Percentiles rank a stretch among this genome's conserved stretches.
Evolutionary conservation across 352 stramenopile species (phyloP).

Genomic region (Phytopythium oedochilum): DNA sequence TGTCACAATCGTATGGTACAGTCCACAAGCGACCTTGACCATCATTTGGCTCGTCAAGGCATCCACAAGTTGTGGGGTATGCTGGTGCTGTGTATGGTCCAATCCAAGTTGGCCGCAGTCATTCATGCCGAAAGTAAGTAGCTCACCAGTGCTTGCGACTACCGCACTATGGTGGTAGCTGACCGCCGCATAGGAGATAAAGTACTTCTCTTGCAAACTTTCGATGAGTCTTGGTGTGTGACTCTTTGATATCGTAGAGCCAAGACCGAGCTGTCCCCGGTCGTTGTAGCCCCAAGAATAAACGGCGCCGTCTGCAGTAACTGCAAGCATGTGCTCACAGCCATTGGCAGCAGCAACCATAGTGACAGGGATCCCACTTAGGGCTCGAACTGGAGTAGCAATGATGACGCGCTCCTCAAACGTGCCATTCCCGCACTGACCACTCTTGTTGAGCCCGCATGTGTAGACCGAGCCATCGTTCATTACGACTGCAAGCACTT

Average conservation of each 20-base stretch:
- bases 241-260: slow-evolving; percentile 83
- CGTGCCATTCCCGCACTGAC: slow-evolving; percentile 82
- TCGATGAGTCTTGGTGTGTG: slow-evolving; percentile 82
- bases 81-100: slow-evolving; percentile 81
- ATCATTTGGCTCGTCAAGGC: slow-evolving; percentile 66
- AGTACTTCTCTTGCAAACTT: slow-evolving; percentile 78
- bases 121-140: slow-evolving; percentile 88
- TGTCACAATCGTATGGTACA: slow-evolving; percentile 76
- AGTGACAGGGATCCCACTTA: slow-evolving; percentile 57
- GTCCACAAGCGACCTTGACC: slow-evolving; percentile 63
- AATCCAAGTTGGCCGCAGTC: slow-evolving; percentile 82
- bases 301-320: slow-evolving; percentile 64
- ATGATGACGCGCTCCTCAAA: slow-evolving; percentile 85
- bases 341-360: slow-evolving; percentile 80
- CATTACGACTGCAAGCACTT: slow-evolving; percentile 82
- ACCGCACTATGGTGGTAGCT: slow-evolving; percentile 88
- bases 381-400: slow-evolving; percentile 60
- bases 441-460: slow-evolving; percentile 86
- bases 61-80: slow-evolving; percentile 78
- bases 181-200: slow-evolving; percentile 65
- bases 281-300: slow-evolving; percentile 90
- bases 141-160: slow-evolving; percentile 64
- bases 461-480: slow-evolving; percentile 78
- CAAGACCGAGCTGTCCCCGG: slow-evolving; percentile 74
- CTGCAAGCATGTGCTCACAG: slow-evolving; percentile 85